These are phyloP conservation scores for Zymoseptoria tritici DNA, from an alignment of 2,329 filamentous ascomycete species.

Conservation along the genomic window DNA sequence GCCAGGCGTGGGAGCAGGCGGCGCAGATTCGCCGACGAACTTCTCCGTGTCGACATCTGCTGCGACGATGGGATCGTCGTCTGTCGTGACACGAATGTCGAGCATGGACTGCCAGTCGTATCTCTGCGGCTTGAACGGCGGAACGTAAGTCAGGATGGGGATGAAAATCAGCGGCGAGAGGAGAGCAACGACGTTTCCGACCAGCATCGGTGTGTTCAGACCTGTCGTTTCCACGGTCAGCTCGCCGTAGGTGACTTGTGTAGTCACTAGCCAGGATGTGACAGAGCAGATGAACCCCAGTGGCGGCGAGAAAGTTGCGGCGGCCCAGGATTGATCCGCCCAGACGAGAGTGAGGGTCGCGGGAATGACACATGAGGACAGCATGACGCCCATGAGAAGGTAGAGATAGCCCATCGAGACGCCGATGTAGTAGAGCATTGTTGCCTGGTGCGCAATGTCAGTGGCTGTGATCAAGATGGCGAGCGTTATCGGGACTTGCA, in stretches of 20 bases:
- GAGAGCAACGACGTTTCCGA: constrained; percentile 75
- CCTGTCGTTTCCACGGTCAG: constrained; percentile 70
- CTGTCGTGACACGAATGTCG: constrained; percentile 54
- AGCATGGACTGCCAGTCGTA: constrained; percentile 82
- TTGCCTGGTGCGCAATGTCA: constrained; percentile 59
- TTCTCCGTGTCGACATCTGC: not conserved
- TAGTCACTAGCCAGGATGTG: constrained; percentile 70
- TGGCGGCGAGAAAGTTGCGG: constrained; percentile 61
- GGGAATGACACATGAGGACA: constrained; percentile 68
- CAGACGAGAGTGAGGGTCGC: constrained; percentile 74
- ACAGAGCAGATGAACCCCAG: constrained; percentile 62
- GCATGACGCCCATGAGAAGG: constrained; percentile 85
- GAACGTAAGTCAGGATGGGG: constrained; percentile 60
- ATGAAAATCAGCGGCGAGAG: constrained; percentile 69
- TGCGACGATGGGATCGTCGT: constrained; percentile 58
- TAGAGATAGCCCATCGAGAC: constrained; percentile 63
- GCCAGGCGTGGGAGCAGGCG: not conserved
- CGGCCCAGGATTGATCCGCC: constrained; percentile 69
- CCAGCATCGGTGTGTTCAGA: constrained; percentile 80
- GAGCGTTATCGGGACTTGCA: constrained; percentile 3
- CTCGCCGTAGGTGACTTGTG: constrained; percentile 59
- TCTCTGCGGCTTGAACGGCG: constrained; percentile 54
- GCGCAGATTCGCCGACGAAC: not conserved
- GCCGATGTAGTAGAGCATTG: constrained; percentile 62
- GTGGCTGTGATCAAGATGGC: constrained; percentile 43